Conservation (phyloP, 306 rosid species). For the Myrica gale region DNA sequence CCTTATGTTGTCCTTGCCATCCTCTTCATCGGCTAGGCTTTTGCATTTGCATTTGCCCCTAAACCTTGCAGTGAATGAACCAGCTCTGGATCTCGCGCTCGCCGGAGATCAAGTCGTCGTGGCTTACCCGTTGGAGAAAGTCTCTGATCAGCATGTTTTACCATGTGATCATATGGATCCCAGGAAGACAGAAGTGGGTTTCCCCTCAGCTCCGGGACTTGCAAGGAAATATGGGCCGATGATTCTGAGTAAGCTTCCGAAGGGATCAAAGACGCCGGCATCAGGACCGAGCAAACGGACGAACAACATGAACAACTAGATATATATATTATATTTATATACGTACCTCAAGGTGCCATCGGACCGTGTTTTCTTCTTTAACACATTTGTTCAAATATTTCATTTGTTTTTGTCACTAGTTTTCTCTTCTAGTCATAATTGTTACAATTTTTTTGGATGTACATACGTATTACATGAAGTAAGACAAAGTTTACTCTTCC, state of each 20-base stretch:
- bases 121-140: slow-evolving; percentile 5
- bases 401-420: no score
- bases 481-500: no score
- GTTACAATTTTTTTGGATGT: no score
- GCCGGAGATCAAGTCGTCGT: background rate
- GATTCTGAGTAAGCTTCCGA: slow-evolving; percentile 66
- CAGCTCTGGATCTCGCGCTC: slow-evolving; percentile 25
- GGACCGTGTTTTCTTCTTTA: no score
- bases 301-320: background rate
- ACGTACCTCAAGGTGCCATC: no score
- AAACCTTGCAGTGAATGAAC: slow-evolving; percentile 2
- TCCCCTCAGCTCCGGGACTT: slow-evolving; percentile 12
- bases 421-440: no score
- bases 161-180: slow-evolving; percentile 20
- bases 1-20: slow-evolving; percentile 13
- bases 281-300: slow-evolving; percentile 67
- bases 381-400: no score
- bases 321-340: background rate
- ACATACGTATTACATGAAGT: no score
- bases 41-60: slow-evolving; percentile 1
- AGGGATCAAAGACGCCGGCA: slow-evolving; percentile 38
- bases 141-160: background rate
- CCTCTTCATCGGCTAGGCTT: slow-evolving; percentile 37
- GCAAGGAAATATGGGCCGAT: slow-evolving; percentile 36
- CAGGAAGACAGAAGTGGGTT: background rate